Evolutionary conservation across 306 rosid genomes (phyloP).

Genomic region (Inga leiocalycina): DNA sequence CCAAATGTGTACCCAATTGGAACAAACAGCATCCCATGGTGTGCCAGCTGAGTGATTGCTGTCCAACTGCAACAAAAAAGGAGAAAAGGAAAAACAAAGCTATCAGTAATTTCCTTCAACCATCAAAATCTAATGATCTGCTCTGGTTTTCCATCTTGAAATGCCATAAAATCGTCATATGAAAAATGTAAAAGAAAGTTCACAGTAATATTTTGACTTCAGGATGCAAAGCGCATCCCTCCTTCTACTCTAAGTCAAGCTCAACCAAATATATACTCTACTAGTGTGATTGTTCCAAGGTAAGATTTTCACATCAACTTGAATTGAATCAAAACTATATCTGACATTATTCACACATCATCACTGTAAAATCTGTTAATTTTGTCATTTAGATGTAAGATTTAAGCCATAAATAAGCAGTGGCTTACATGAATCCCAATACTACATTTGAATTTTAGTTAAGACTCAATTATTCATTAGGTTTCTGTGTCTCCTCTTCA

Average conservation of each 20-base stretch:
- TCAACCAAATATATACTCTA: neutral
- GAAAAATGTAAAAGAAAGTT: neutral
- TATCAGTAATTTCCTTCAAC: slow-evolving; percentile 2
- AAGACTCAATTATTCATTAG: slow-evolving; percentile 10
- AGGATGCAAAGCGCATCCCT: slow-evolving; percentile 8
- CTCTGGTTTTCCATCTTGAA: slow-evolving; percentile 18
- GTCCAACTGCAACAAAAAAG: slow-evolving; percentile 78
- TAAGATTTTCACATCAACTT: slow-evolving; percentile 8
- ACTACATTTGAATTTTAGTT: neutral
- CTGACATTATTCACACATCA: slow-evolving; percentile 1
- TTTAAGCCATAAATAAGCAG: slow-evolving; percentile 22
- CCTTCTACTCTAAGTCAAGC: neutral
- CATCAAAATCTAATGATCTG: neutral
- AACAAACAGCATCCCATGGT: slow-evolving; percentile 96
- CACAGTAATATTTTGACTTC: neutral
- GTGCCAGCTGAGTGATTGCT: slow-evolving; percentile 89
- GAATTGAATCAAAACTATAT: slow-evolving; percentile 11
- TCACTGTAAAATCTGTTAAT: slow-evolving; percentile 3
- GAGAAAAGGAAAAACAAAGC: slow-evolving; percentile 20
- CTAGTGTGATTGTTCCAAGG: neutral
- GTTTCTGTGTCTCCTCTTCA: neutral
- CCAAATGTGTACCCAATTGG: slow-evolving; percentile 96
- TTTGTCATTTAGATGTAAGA: slow-evolving; percentile 20
- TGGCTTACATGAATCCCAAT: slow-evolving; percentile 5
- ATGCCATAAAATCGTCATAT: neutral